A percentile compares a stretch with the other conserved stretches of the same genome.
Conservation (phyloP, 345 rosid genomes). For the Heritiera fomes region DNA sequence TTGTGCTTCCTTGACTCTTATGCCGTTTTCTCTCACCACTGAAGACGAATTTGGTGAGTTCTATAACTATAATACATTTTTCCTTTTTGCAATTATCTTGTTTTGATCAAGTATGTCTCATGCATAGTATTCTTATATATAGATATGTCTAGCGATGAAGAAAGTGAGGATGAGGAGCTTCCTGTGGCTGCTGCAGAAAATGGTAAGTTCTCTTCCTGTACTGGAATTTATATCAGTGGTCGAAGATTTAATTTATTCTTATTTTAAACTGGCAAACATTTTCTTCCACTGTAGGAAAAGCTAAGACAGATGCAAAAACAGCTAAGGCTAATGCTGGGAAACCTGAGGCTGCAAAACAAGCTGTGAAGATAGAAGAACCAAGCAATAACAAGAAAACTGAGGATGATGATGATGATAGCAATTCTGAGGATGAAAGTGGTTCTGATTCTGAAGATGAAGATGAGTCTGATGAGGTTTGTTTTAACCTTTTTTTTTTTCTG, state of each 20-base stretch:
- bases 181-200: constrained; percentile 33
- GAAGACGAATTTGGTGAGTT: constrained; percentile 45
- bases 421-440: constrained; percentile 36
- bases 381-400: constrained; percentile 28
- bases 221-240: not conserved
- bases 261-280: not conserved
- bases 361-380: constrained; percentile 30
- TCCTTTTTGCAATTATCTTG: not conserved
- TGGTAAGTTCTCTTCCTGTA: constrained; percentile 29
- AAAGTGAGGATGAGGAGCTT: constrained; percentile 35
- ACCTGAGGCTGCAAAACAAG: constrained; percentile 30
- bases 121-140: not conserved
- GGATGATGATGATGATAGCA: constrained; percentile 33
- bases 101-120: not conserved
- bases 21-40: constrained; percentile 22
- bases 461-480: constrained; percentile 27
- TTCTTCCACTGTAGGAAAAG: constrained; percentile 10
- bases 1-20: constrained; percentile 36
- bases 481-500: not conserved
- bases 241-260: not conserved
- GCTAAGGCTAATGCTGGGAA: constrained; percentile 29
- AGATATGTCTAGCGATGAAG: constrained; percentile 39
- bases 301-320: constrained; percentile 28
- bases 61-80: not conserved
- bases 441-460: constrained; percentile 38